A percentile compares a stretch with the other conserved stretches of the same genome.
phyloP scores from a whole-genome alignment of 352 stramenopile species.

The Globisporangium takayamanum region DNA sequence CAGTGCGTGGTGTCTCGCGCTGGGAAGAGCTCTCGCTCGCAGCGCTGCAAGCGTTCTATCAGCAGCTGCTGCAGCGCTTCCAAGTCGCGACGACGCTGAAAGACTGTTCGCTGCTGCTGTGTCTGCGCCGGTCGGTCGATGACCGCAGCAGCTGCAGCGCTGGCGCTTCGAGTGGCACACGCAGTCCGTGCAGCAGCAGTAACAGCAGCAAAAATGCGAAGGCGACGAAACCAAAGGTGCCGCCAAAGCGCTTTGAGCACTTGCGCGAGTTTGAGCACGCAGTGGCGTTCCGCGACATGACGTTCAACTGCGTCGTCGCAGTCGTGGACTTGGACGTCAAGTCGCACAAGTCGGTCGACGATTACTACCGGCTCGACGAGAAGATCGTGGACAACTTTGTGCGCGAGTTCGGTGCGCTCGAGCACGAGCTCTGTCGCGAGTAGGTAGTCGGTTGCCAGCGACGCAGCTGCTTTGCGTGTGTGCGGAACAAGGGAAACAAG shows the following conservation, averaged over 20 bases:
- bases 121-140: slow-evolving; percentile 40
- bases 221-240: not conserved
- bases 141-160: slow-evolving; percentile 12
- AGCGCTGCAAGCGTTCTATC: slow-evolving; percentile 46
- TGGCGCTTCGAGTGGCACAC: not conserved
- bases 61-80: slow-evolving; percentile 61
- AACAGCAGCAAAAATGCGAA: slow-evolving; percentile 8
- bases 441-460: slow-evolving; percentile 8
- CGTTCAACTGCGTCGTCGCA: slow-evolving; percentile 73
- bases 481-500: not conserved
- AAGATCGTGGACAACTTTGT: slow-evolving; percentile 68
- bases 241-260: slow-evolving; percentile 44
- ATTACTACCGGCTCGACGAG: slow-evolving; percentile 78
- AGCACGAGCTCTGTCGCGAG: slow-evolving; percentile 30
- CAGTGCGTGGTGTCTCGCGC: slow-evolving; percentile 18
- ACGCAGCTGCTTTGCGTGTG: not conserved
- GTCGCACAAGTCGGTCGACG: slow-evolving; percentile 78
- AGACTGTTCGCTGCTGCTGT: slow-evolving; percentile 78
- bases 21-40: slow-evolving; percentile 36
- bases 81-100: slow-evolving; percentile 82
- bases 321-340: slow-evolving; percentile 87
- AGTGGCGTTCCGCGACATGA: slow-evolving; percentile 51
- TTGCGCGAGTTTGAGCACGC: slow-evolving; percentile 63
- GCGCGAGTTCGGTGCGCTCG: slow-evolving; percentile 28
- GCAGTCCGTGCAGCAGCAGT: slow-evolving; percentile 13